These are phyloP conservation scores for Dictyostelium purpureum DNA, from an alignment of 78 protist species.

Conservation along the genomic window DNA sequence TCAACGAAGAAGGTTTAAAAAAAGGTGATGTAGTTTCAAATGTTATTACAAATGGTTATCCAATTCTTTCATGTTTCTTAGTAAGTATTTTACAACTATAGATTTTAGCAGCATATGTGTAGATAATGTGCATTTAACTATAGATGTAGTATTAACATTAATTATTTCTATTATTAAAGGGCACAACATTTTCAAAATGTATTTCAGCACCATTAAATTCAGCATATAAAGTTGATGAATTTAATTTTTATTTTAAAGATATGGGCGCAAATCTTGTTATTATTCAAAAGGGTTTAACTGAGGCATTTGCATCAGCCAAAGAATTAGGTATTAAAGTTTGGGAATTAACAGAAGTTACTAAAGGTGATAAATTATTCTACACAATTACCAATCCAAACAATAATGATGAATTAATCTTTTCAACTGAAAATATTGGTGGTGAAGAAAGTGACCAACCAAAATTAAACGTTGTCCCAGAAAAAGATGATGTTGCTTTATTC, in stretches of 20 bases:
- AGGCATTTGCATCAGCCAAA: conserved; percentile 46
- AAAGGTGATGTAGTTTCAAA: conserved; percentile 69
- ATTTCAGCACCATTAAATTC: conserved; percentile 84
- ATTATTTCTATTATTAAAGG: background rate
- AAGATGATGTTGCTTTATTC: conserved; percentile 82
- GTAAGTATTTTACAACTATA: no score
- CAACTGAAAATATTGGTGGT: no score
- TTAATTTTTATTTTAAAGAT: conserved; percentile 81
- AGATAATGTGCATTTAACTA: no score
- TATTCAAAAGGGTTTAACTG: conserved; percentile 67
- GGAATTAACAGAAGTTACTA: background rate
- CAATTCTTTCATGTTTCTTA: conserved; percentile 43
- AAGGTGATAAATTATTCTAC: background rate
- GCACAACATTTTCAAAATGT: conserved; percentile 55
- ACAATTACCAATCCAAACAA: background rate
- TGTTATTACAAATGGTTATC: conserved; percentile 50
- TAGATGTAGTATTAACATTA: background rate
- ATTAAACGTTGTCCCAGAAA: conserved; percentile 16
- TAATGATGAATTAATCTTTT: background rate
- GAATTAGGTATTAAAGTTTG: conserved; percentile 42
- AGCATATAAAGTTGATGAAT: conserved; percentile 71
- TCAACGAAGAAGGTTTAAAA: background rate
- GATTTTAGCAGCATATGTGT: no score
- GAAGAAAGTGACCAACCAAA: background rate
- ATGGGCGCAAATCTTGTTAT: conserved; percentile 68